Evolutionary conservation across 495 filamentous ascomycete species (phyloP), one percentile per base, ranked within the genome.

Genomic region (Penicillium lagena): DNA sequence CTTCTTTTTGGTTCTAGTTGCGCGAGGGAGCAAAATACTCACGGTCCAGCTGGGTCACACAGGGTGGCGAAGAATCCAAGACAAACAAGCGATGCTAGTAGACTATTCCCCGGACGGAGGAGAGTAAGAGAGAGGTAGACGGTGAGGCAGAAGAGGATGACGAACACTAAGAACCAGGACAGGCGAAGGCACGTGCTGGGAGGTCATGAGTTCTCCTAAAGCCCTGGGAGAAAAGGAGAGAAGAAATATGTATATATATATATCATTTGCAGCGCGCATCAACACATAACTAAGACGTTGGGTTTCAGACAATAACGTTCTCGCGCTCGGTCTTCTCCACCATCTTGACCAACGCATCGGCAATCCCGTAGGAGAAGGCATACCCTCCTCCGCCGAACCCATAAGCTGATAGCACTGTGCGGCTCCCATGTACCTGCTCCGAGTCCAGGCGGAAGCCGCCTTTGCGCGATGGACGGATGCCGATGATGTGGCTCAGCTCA

Each of bases 311-410:
- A 34, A 70, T 65, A 12, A 70, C 54, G 53, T 64, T 52, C 4
- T 63, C 55, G 1, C 57, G 54, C 44, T 72, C 68, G 0, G 58
- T 46, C 28, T 46, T 46, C 36, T 67, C 58, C 12, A 72, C 68
- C 65, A 72, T 70, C 47, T 59, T 64, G 14, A 54, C 47, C 38
- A 72, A 29, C 3, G 65, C 60, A 54, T 72, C 62, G 0, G 60
- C 68, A 15, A 72, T 50, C 0, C 68, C 68, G 38, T 72, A 72
- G 0, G 66, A 70, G 41, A 70, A 72, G 1, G 68, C 60, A 54
- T 72, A 72, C 1, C 68, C 68, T 7, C 66, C 68, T 7, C 68
- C 68, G 3, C 65, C 68, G 45, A 72, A 72, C 1, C 67, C 68
- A 45, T 72, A 72, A 0, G 68, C 68, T 0, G 68, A 72, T 9